A percentile compares a stretch with the other conserved stretches of the same genome.
phyloP scores from a whole-genome alignment of 2,329 filamentous ascomycete species.

The Onygenales sp. region DNA sequence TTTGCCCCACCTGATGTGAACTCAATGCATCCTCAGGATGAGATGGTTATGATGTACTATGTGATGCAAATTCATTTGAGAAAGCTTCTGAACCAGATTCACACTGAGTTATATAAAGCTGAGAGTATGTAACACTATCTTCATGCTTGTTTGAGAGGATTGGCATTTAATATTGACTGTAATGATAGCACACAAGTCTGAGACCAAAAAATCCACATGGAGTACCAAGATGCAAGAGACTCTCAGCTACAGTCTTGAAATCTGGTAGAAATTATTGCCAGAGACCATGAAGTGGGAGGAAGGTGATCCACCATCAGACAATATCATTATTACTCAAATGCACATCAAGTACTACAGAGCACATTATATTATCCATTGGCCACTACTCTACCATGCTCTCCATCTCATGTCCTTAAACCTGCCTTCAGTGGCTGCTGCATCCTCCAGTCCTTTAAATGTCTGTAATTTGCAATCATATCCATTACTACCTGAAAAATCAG shows the following conservation, averaged over 20 bases:
- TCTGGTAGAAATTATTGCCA: conserved; percentile 45
- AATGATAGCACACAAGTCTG: neutral
- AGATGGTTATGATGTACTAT: conserved; percentile 42
- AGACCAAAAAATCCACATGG: conserved; percentile 24
- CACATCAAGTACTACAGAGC: conserved; percentile 94
- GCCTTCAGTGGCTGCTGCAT: conserved; percentile 16
- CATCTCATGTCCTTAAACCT: conserved; percentile 31
- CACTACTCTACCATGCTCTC: conserved; percentile 56
- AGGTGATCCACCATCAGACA: conserved; percentile 57
- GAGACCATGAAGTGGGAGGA: conserved; percentile 52
- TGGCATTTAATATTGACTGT: neutral
- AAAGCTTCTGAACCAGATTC: conserved; percentile 46
- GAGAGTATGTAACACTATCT: conserved; percentile 17
- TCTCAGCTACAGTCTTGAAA: conserved; percentile 39
- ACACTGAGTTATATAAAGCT: conserved; percentile 45
- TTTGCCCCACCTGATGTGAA: conserved; percentile 19
- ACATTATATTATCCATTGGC: conserved; percentile 77
- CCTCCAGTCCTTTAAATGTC: conserved; percentile 7
- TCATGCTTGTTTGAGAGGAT: neutral
- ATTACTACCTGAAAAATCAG: conserved; percentile 26
- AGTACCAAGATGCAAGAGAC: conserved; percentile 31
- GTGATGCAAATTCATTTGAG: conserved; percentile 53
- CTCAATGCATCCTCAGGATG: conserved; percentile 23
- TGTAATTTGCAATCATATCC: conserved; percentile 24
- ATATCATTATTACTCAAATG: conserved; percentile 75